Evolutionary conservation across 108 stramenopile genomes (phyloP).

Genomic region (Discostella pseudostelligera): DNA sequence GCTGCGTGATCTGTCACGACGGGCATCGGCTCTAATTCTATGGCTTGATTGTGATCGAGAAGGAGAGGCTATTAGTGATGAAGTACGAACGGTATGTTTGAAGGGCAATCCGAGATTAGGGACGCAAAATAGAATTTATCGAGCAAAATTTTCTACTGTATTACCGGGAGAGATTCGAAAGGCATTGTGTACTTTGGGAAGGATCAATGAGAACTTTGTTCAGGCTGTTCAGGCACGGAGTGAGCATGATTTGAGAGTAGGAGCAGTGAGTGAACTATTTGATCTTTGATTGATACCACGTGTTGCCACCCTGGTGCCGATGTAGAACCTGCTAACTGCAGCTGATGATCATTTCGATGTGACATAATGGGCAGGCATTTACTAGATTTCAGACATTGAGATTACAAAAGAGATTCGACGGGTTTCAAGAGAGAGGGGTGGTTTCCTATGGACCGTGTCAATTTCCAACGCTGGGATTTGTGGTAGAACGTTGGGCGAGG

Average conservation of each 20-base stretch:
- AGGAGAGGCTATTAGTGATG: constrained; percentile 94
- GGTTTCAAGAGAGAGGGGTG: constrained; percentile 56
- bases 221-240: constrained; percentile 88
- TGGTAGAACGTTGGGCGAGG: constrained; percentile 95
- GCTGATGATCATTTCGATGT: too few relatives aligned
- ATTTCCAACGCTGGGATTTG: constrained; percentile 99
- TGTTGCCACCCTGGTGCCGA: not conserved
- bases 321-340: too few relatives aligned
- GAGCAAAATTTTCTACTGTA: constrained; percentile 93
- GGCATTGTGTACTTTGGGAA: constrained; percentile 72
- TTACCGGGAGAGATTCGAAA: constrained; percentile 82
- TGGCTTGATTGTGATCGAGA: constrained; percentile 99
- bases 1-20: constrained; percentile 47
- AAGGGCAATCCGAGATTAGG: constrained; percentile 54
- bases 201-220: constrained; percentile 75
- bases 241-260: constrained; percentile 94
- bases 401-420: constrained; percentile 87
- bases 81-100: constrained; percentile 86
- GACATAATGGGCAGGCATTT: constrained; percentile 57
- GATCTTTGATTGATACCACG: not conserved
- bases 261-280: constrained; percentile 48
- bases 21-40: constrained; percentile 80
- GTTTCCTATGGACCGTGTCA: constrained; percentile 98
- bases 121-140: constrained; percentile 55
- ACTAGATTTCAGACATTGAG: constrained; percentile 97